These are phyloP conservation scores for Verbena officinalis DNA, from an alignment of 257 asterid species.

Conservation along the genomic window DNA sequence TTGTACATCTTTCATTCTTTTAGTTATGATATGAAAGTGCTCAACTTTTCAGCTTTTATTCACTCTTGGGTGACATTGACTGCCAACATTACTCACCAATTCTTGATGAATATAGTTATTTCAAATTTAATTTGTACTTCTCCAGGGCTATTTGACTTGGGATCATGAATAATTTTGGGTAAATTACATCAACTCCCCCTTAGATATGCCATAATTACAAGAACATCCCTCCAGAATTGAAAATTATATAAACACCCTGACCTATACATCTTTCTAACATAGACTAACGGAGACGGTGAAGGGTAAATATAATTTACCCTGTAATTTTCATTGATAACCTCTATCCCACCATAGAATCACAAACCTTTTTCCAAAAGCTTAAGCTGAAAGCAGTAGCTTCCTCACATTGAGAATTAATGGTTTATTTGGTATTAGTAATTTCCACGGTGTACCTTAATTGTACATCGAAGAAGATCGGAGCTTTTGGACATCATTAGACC, in stretches of 20 bases:
- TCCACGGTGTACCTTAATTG: slow-evolving; percentile 20
- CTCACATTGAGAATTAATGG: background rate
- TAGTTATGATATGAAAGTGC: too few species aligned
- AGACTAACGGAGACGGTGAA: too few species aligned
- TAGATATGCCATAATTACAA: too few species aligned
- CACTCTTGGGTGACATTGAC: background rate
- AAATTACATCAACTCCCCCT: too few species aligned
- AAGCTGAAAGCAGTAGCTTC: background rate
- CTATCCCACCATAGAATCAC: background rate
- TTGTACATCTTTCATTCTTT: too few species aligned
- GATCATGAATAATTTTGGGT: background rate
- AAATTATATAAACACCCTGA: too few species aligned
- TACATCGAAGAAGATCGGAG: slow-evolving; percentile 20
- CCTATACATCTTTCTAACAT: too few species aligned
- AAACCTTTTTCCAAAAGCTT: background rate
- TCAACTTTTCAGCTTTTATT: background rate
- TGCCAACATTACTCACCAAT: too few species aligned
- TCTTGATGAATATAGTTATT: background rate
- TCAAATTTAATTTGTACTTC: background rate
- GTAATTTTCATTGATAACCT: background rate
- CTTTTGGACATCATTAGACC: slow-evolving; percentile 3
- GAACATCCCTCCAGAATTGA: too few species aligned
- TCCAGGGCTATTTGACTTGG: background rate
- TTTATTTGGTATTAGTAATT: slow-evolving; percentile 15
- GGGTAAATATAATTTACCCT: background rate